Evolutionary conservation across 108 stramenopile species (phyloP), one percentile per base, ranked within the genome.

Genomic region (Cyclostephanos tholiformis): DNA sequence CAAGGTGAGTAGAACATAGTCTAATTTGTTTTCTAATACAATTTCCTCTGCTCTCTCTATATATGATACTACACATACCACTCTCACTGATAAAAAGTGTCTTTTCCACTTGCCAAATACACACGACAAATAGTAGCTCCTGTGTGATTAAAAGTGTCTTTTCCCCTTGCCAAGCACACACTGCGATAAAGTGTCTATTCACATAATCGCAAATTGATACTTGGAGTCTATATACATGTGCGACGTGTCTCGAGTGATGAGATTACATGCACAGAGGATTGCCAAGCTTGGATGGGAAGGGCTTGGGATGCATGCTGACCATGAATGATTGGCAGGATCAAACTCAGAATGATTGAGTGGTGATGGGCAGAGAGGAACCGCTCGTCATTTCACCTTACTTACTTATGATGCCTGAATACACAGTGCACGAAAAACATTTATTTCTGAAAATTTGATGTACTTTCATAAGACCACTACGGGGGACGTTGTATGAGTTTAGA

Each of bases 401-500:
- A 46, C 16, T 17, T 14, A 16, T 14, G 44, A 46, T 41, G 9
- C 9, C 41, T 7, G 8, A 12, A 9, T 46, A 16, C 16, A 16
- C 44, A 41, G 44, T 16, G 44, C 14, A 17, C 3, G 44, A 46
- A 14, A 46, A 46, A 46, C 44, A 46, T 16, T 16, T 46, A 46
- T 46, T 14, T 46, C 44, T 46, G 44, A 17, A 46, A 46, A 14
- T 16, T 46, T 46, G 44, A 17, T 46, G 16, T 16, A 16, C 3
- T 17, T 46, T 46, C 6, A 4, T 41, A 7, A 10, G 41, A 19
- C 50, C 17, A 8, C 13, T 11, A 39, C 36, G 49, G 23, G 50
- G 66, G 53, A 44, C 41, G 41, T 41, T 41, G 26, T 2, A 39
- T 0, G 41, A 26, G 17, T 16, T 88, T 95, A 98, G 72, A 99